phyloP scores from a whole-genome alignment of 2,329 filamentous ascomycete genomes.

The Pseudopyrenochaeta lycopersici region DNA sequence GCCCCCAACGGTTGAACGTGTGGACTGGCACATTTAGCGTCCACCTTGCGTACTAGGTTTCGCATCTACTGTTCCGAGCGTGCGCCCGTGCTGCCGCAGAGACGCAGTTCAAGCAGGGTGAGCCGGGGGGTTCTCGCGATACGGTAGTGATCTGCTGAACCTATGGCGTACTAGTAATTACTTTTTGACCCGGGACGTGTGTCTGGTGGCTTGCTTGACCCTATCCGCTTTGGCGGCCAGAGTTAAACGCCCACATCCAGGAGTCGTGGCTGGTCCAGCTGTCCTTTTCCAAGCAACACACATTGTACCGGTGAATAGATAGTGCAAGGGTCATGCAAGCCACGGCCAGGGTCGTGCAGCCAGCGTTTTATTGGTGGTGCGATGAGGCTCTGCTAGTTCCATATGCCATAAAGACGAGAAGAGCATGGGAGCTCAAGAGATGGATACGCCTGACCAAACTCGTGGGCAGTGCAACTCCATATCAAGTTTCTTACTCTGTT shows the following conservation, averaged over 20 bases:
- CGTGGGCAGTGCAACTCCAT: slow-evolving; percentile 40
- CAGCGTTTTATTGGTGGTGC: slow-evolving; percentile 17
- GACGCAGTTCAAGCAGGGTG: slow-evolving; percentile 20
- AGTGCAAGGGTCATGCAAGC: slow-evolving; percentile 20
- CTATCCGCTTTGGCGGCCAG: slow-evolving; percentile 31
- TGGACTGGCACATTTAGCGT: slow-evolving; percentile 20
- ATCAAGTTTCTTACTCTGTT: slow-evolving; percentile 27
- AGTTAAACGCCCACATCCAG: slow-evolving; percentile 35
- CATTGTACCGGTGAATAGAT: slow-evolving; percentile 42
- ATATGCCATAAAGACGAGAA: slow-evolving; percentile 41
- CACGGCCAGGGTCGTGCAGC: slow-evolving; percentile 11
- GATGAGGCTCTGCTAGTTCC: slow-evolving; percentile 49
- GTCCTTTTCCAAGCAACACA: slow-evolving; percentile 18
- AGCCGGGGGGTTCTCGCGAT: slow-evolving; percentile 23
- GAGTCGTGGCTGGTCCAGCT: slow-evolving; percentile 41
- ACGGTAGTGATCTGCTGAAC: slow-evolving; percentile 34
- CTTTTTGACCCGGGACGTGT: slow-evolving; percentile 35
- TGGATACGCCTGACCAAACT: slow-evolving; percentile 28
- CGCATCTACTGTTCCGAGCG: slow-evolving; percentile 15
- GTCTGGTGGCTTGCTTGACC: slow-evolving; percentile 29
- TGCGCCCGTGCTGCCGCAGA: slow-evolving; percentile 22
- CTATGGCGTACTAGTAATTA: slow-evolving; percentile 32
- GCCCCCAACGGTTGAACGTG: slow-evolving; percentile 35
- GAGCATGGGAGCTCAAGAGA: slow-evolving; percentile 26
- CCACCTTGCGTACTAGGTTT: slow-evolving; percentile 17